phyloP scores from a whole-genome alignment of 306 rosid species.

The Sophora flavescens region DNA sequence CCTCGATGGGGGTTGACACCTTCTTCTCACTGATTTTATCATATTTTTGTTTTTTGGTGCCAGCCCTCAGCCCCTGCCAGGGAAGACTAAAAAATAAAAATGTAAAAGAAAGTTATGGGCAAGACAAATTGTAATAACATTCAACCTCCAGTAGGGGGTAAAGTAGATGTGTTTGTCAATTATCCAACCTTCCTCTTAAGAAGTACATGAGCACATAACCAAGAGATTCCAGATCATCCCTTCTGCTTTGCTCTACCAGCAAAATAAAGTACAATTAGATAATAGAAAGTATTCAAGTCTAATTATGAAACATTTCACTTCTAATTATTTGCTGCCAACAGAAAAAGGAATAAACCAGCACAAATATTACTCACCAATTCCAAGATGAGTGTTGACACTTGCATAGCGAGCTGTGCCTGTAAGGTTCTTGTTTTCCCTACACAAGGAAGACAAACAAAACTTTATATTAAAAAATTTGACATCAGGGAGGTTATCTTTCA shows the following conservation, averaged over 20 bases:
- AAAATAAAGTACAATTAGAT: slow-evolving; percentile 47
- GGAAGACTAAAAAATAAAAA: slow-evolving; percentile 80
- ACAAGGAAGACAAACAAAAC: slow-evolving; percentile 31
- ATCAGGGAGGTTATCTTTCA: slow-evolving; percentile 29
- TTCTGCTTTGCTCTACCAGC: slow-evolving; percentile 96
- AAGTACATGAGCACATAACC: slow-evolving; percentile 99
- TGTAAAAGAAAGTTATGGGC: slow-evolving; percentile 35
- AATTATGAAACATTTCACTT: slow-evolving; percentile 20
- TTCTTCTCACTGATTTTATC: slow-evolving; percentile 98
- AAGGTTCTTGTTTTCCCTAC: slow-evolving; percentile 97
- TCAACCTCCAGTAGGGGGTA: slow-evolving; percentile 14
- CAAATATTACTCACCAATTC: slow-evolving; percentile 80
- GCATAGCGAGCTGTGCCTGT: slow-evolving; percentile 99
- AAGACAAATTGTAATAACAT: slow-evolving; percentile 42
- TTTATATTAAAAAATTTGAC: not conserved
- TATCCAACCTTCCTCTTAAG: slow-evolving; percentile 91
- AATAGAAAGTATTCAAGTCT: slow-evolving; percentile 21
- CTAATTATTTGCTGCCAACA: slow-evolving; percentile 12
- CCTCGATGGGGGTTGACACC: slow-evolving; percentile 93
- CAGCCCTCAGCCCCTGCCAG: slow-evolving; percentile 99
- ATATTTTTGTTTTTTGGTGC: slow-evolving; percentile 96
- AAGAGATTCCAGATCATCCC: slow-evolving; percentile 99
- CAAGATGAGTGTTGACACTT: slow-evolving; percentile 98
- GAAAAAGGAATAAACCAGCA: slow-evolving; percentile 38
- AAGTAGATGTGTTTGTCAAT: slow-evolving; percentile 38